A percentile compares a stretch with the other conserved stretches of the same genome.
phyloP scores from a whole-genome alignment of 2,329 filamentous ascomycete genomes.

The Grosmannia serpens region DNA sequence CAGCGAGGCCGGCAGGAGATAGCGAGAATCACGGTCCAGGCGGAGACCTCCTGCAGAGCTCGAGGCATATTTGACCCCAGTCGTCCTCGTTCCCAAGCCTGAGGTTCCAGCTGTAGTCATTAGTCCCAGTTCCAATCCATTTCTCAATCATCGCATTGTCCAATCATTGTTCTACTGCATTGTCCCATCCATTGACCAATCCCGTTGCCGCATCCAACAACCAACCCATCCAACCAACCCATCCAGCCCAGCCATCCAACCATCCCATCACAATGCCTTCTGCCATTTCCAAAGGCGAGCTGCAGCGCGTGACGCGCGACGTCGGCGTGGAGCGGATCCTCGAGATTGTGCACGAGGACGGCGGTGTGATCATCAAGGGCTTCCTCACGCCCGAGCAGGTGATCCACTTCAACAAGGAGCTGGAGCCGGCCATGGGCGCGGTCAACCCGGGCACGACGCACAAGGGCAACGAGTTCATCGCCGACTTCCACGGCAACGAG shows the following conservation, averaged over 20 bases:
- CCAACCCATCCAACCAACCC: neutral
- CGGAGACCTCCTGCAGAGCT: neutral
- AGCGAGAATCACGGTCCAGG: neutral
- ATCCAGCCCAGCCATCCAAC: neutral
- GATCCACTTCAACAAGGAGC: constrained; percentile 14
- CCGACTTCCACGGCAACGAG: constrained; percentile 16
- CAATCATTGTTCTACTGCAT: no score
- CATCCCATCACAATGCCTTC: neutral
- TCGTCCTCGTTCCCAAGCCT: neutral
- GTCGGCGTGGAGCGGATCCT: neutral
- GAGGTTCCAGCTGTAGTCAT: no score
- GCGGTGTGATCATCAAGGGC: constrained; percentile 17
- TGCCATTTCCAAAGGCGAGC: neutral
- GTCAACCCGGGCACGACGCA: neutral
- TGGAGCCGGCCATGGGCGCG: constrained; percentile 13
- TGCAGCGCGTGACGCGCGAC: neutral
- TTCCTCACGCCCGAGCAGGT: constrained; percentile 15
- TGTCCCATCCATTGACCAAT: no score
- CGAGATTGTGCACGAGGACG: constrained; percentile 12
- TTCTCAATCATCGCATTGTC: neutral
- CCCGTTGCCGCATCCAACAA: no score
- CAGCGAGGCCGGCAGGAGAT: neutral
- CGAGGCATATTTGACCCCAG: neutral
- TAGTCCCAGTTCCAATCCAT: neutral
- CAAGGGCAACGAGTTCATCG: neutral